Evolutionary conservation across 2,329 filamentous ascomycete species (phyloP).

Genomic region (Graphilbum sp.): DNA sequence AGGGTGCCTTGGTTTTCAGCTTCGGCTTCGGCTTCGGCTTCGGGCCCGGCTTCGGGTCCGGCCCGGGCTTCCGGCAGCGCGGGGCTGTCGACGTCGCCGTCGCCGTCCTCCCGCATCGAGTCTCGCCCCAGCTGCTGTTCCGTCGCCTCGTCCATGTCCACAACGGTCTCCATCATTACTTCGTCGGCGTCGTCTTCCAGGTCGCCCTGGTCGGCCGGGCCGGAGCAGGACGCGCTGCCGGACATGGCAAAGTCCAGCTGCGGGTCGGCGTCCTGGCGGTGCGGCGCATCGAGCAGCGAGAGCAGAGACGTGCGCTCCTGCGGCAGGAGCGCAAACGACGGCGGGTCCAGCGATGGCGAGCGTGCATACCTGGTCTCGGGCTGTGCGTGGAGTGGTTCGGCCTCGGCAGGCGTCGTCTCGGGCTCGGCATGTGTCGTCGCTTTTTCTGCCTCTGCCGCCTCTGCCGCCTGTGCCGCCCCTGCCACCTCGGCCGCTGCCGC

Average conservation of each 20-base stretch:
- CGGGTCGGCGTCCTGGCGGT: conserved; percentile 20
- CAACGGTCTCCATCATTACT: background rate
- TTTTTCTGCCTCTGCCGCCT: conserved; percentile 10
- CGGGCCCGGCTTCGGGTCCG: background rate
- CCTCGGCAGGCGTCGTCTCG: background rate
- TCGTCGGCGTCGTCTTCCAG: background rate
- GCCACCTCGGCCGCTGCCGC: background rate
- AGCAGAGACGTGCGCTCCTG: conserved; percentile 41
- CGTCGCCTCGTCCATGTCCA: background rate
- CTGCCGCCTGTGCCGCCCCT: conserved; percentile 6
- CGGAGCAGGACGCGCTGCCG: no score
- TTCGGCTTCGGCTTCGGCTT: background rate
- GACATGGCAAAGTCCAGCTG: conserved; percentile 20
- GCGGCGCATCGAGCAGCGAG: conserved; percentile 43
- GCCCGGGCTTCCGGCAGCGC: no score
- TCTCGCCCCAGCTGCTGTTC: background rate
- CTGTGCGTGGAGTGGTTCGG: no score
- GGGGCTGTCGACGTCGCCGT: background rate
- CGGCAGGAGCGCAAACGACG: conserved; percentile 36
- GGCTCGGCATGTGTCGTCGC: conserved; percentile 7
- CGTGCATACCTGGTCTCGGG: conserved; percentile 35
- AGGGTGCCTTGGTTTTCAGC: no score
- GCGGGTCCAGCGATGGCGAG: conserved; percentile 46
- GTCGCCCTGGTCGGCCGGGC: no score
- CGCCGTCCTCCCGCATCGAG: background rate